Conservation (phyloP, 78 protist species). For the Reticulomyxa filosa region DNA sequence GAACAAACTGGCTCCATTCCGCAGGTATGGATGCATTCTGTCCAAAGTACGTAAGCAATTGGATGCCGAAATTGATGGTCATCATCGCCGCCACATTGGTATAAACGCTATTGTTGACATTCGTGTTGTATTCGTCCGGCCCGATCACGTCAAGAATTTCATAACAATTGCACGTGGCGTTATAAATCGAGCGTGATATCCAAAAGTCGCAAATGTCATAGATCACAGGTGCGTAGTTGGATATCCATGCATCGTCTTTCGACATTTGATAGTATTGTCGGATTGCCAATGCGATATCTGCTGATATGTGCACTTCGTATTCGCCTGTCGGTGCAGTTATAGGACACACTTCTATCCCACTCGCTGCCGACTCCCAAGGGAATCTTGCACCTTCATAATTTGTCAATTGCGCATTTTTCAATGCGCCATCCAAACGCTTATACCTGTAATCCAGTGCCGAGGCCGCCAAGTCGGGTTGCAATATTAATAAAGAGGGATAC, state of each 20-base stretch:
- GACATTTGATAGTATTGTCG: not conserved
- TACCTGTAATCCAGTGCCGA: conserved; percentile 3
- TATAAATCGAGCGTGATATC: not conserved
- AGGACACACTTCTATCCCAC: conserved; percentile 16
- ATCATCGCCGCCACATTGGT: conserved; percentile 15
- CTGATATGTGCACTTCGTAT: conserved; percentile 18
- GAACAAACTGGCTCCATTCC: too few species aligned
- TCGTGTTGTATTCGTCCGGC: conserved; percentile 9
- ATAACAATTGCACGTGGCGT: not conserved
- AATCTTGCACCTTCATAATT: conserved; percentile 5
- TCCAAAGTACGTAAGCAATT: too few species aligned
- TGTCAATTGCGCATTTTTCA: not conserved
- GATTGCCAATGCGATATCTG: conserved; percentile 13
- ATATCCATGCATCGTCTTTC: not conserved
- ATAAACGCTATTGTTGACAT: conserved; percentile 13
- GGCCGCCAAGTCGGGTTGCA: conserved; percentile 12
- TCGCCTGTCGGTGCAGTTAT: not conserved
- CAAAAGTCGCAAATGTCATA: not conserved
- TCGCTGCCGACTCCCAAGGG: conserved; percentile 26
- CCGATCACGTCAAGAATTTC: conserved; percentile 2
- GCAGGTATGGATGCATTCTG: too few species aligned
- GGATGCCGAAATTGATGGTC: not conserved
- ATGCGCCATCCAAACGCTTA: not conserved
- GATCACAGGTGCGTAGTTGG: conserved; percentile 3
- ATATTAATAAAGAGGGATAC: conserved; percentile 5